Conservation (phyloP, 2,329 filamentous ascomycete genomes). For the Aspergillus sp. region DNA sequence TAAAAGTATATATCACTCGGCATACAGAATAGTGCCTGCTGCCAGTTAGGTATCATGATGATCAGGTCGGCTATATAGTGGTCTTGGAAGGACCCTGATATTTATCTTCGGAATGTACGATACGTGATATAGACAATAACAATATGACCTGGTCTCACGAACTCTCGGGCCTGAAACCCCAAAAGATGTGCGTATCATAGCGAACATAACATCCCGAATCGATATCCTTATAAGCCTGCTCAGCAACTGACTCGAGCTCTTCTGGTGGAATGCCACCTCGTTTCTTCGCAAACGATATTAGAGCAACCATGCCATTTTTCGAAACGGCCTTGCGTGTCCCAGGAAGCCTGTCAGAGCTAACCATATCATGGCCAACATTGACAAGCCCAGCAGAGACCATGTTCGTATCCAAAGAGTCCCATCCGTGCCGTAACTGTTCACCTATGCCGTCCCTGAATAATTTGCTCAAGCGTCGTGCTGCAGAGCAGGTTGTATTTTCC, state of each 20-base stretch:
- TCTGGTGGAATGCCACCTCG: background rate
- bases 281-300: background rate
- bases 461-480: background rate
- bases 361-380: background rate
- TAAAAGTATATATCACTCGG: too few relatives aligned
- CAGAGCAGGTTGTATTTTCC: background rate
- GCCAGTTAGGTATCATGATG: too few relatives aligned
- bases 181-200: background rate
- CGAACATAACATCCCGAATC: background rate
- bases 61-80: too few relatives aligned
- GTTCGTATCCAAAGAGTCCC: background rate
- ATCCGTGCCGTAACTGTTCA: background rate
- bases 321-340: background rate
- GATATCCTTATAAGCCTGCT: background rate
- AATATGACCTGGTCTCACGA: background rate
- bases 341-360: background rate
- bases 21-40: too few relatives aligned
- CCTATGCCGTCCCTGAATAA: background rate
- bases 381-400: background rate
- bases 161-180: background rate
- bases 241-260: background rate
- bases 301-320: background rate
- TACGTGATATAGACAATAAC: too few relatives aligned
- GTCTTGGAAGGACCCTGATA: too few relatives aligned
- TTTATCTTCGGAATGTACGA: conserved; percentile 20